Evolutionary conservation across 106 monocot species (phyloP).

Genomic region (Amphibolis antarctica): DNA sequence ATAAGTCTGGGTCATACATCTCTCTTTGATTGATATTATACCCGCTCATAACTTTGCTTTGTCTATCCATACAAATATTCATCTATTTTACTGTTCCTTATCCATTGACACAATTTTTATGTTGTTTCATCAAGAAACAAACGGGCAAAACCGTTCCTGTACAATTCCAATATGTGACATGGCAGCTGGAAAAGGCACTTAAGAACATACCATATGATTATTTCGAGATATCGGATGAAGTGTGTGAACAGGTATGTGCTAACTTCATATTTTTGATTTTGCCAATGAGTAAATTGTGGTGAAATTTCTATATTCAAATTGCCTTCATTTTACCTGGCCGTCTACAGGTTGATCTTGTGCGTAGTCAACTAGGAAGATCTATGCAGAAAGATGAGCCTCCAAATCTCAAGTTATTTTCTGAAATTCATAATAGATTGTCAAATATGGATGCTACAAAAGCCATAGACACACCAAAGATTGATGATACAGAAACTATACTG

Average conservation of each 20-base stretch:
- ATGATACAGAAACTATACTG: neutral
- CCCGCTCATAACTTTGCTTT: too few species aligned
- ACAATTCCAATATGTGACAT: conserved; percentile 68
- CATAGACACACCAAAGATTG: conserved; percentile 12
- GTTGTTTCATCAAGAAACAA: neutral
- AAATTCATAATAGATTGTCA: conserved; percentile 36
- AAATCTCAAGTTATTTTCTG: conserved; percentile 41
- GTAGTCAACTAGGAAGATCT: conserved; percentile 37
- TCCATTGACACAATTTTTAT: neutral
- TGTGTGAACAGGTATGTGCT: conserved; percentile 65
- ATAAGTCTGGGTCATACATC: too few species aligned
- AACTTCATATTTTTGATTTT: neutral
- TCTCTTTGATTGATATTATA: too few species aligned
- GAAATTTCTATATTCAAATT: neutral
- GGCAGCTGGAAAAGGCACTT: conserved; percentile 73
- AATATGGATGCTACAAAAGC: conserved; percentile 20
- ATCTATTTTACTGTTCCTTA: too few species aligned
- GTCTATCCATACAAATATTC: too few species aligned
- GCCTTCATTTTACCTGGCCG: neutral
- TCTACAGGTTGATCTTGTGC: conserved; percentile 46
- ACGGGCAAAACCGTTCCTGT: conserved; percentile 23
- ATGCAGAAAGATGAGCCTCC: conserved; percentile 24
- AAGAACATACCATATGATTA: conserved; percentile 41
- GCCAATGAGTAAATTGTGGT: neutral
- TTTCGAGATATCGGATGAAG: conserved; percentile 81